A percentile compares a stretch with the other conserved stretches of the same genome.
These are phyloP conservation scores for Cornus controversa DNA, from an alignment of 148 eudicot species.

Conservation along the genomic window DNA sequence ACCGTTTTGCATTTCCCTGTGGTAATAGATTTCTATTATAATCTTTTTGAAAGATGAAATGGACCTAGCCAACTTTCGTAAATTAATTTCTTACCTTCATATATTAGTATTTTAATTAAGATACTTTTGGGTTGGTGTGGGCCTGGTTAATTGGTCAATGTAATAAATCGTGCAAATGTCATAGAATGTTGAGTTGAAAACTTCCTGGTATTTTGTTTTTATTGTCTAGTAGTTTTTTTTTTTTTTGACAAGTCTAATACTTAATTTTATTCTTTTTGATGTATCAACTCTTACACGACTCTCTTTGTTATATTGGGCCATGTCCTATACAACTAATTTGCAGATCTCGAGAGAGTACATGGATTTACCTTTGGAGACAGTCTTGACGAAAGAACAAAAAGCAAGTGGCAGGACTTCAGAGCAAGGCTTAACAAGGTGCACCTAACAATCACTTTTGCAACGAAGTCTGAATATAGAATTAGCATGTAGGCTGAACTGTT, in stretches of 20 bases:
- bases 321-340: conserved; percentile 19
- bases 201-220: neutral
- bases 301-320: neutral
- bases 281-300: too few relatives aligned
- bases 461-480: neutral
- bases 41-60: too few relatives aligned
- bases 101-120: too few relatives aligned
- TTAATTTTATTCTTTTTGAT: neutral
- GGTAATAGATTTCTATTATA: too few relatives aligned
- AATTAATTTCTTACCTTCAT: too few relatives aligned
- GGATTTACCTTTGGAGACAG: conserved; percentile 96
- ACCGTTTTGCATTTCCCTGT: too few relatives aligned
- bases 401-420: conserved; percentile 80
- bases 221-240: neutral
- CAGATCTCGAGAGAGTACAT: conserved; percentile 89
- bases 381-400: conserved; percentile 65
- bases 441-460: neutral
- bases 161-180: too few relatives aligned
- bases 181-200: neutral
- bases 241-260: conserved; percentile 2
- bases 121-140: too few relatives aligned
- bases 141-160: too few relatives aligned
- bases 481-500: neutral
- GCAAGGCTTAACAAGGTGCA: conserved; percentile 70
- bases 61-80: too few relatives aligned